phyloP scores from a whole-genome alignment of 176 grass and related monocot genomes.

The Aegilops bicornis region DNA sequence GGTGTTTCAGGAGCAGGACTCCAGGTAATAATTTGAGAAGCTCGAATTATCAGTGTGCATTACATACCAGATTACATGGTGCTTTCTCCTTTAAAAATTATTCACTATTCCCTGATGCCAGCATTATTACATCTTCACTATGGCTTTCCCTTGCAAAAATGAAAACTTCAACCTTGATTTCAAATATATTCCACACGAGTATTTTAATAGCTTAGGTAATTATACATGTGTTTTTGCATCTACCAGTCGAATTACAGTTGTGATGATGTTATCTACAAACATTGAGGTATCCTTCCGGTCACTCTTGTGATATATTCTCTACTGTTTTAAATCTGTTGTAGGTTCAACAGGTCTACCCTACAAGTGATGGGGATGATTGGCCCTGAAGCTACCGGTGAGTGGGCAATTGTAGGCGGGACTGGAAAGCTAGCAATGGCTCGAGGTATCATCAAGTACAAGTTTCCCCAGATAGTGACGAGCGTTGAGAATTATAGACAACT shows the following conservation, averaged over 20 bases:
- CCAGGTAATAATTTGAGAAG: neutral
- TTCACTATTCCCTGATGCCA: neutral
- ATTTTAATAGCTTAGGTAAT: too few relatives aligned
- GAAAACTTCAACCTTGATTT: too few relatives aligned
- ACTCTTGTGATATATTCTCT: neutral
- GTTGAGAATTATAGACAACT: too few relatives aligned
- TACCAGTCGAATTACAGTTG: too few relatives aligned
- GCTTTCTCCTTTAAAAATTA: too few relatives aligned
- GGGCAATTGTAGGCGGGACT: neutral
- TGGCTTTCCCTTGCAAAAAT: too few relatives aligned
- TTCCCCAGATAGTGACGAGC: neutral
- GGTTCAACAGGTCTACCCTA: neutral
- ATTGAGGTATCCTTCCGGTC: neutral
- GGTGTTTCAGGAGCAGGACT: neutral
- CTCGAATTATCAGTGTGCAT: too few relatives aligned
- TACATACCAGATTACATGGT: too few relatives aligned
- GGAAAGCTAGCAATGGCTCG: neutral
- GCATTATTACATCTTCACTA: too few relatives aligned
- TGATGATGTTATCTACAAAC: too few relatives aligned
- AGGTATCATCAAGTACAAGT: neutral
- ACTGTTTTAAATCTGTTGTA: neutral
- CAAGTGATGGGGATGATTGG: neutral
- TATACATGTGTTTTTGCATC: too few relatives aligned
- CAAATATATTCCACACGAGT: too few relatives aligned
- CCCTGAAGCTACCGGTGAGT: neutral